Evolutionary conservation across 352 stramenopile species (phyloP), one percentile per base, ranked within the genome.

Genomic region (Achlya hypogyna): DNA sequence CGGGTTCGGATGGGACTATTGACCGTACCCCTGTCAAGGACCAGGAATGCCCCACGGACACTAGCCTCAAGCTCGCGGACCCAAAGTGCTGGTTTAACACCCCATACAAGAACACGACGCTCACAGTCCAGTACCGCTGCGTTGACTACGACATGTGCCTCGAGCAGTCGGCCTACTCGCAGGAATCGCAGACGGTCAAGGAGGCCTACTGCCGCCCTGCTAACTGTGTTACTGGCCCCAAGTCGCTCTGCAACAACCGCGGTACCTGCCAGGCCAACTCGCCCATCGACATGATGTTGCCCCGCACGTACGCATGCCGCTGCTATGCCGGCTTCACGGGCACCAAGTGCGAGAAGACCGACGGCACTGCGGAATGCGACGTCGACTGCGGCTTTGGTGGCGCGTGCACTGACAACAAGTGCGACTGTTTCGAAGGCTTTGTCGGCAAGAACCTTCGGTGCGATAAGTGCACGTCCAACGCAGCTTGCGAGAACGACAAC

Each of bases 401-500:
- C 28, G 74, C 78, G 59, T 85, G 77, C 27, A 73, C 80, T 0
- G 66, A 77, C 40, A 73, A 73, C 14, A 28, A 68, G 31, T 85
- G 77, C 40, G 71, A 72, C 40, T 85, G 77, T 43, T 79, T 78
- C 29, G 72, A 73, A 25, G 75, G 75, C 4, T 85, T 70, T 34
- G 69, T 80, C 27, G 77, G 75, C 51, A 80, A 79, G 56, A 74
- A 82, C 73, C 35, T 71, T 35, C 78, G 78, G 38, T 86, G 78
- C 68, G 78, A 77, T 29, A 74, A 62, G 45, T 86, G 76, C 69
- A 82, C 75, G 22, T 82, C 77, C 53, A 76, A 84, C 53, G 68
- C 75, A 28, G 76, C 76, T 2, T 86, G 78, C 60, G 76, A 86
- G 45, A 82, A 86, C 53, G 69, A 65, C 51, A 80, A 84, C 67